These are phyloP conservation scores for Neurospora discreta DNA, from an alignment of 495 filamentous ascomycete species.

Conservation along the genomic window DNA sequence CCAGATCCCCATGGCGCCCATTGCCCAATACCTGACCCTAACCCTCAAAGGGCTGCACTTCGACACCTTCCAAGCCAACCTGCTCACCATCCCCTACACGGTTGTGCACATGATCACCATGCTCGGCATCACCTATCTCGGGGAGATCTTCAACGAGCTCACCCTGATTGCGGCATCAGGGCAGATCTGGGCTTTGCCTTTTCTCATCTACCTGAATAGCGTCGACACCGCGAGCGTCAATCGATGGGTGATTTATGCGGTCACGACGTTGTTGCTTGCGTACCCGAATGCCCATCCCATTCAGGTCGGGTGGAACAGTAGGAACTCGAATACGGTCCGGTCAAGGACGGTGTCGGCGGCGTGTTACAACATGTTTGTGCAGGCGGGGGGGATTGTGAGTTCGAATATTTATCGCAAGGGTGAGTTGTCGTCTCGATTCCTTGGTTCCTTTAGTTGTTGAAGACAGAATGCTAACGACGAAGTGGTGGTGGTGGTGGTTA, in stretches of 20 bases:
- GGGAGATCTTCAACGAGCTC: slow-evolving; percentile 40
- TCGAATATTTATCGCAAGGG: slow-evolving; percentile 53
- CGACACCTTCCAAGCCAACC: slow-evolving; percentile 56
- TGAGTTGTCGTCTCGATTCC: background rate
- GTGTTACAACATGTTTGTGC: slow-evolving; percentile 56
- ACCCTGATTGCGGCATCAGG: slow-evolving; percentile 33
- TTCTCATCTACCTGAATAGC: slow-evolving; percentile 42
- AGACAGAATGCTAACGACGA: slow-evolving; percentile 36
- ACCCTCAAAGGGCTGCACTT: slow-evolving; percentile 51
- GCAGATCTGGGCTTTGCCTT: slow-evolving; percentile 47
- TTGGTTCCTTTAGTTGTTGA: background rate
- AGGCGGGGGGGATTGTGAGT: slow-evolving; percentile 49
- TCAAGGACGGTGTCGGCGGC: slow-evolving; percentile 46
- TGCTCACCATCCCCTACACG: slow-evolving; percentile 29
- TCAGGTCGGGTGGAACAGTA: slow-evolving; percentile 54
- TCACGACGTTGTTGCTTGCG: slow-evolving; percentile 46
- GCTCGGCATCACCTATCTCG: slow-evolving; percentile 36
- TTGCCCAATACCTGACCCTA: slow-evolving; percentile 53
- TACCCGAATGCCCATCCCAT: slow-evolving; percentile 51
- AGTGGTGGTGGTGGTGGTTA: too few relatives aligned
- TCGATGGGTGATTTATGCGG: slow-evolving; percentile 45
- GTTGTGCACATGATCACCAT: slow-evolving; percentile 33
- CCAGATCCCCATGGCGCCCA: slow-evolving; percentile 48
- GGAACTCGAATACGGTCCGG: slow-evolving; percentile 47
- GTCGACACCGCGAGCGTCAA: slow-evolving; percentile 32